phyloP scores from a whole-genome alignment of 495 filamentous ascomycete genomes.

The Lepraria neglecta region DNA sequence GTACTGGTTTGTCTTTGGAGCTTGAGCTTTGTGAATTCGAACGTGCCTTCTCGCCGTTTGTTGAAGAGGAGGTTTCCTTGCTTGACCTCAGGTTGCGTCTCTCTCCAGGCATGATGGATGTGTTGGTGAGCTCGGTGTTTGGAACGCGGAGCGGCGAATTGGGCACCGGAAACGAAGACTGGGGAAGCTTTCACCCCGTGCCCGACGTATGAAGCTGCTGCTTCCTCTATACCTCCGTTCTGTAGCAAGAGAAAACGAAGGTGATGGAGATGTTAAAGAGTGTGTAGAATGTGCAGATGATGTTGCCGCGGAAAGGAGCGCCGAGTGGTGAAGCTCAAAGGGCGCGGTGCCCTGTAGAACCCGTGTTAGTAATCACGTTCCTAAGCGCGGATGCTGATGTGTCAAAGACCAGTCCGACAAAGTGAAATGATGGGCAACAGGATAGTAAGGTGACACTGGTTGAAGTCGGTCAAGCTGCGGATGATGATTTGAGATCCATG shows the following conservation, averaged over 20 bases:
- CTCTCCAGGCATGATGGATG: conserved; percentile 46
- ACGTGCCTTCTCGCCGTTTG: conserved; percentile 50
- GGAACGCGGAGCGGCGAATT: conserved; percentile 23
- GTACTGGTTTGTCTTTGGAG: conserved; percentile 45
- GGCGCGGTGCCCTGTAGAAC: background rate
- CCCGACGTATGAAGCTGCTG: background rate
- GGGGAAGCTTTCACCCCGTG: background rate
- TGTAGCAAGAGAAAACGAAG: background rate
- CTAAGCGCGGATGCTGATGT: background rate
- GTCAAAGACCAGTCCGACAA: background rate
- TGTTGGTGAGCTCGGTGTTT: conserved; percentile 9
- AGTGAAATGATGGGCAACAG: background rate
- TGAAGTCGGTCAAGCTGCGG: conserved; percentile 9
- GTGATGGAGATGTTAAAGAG: background rate
- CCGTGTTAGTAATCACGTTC: conserved; percentile 6
- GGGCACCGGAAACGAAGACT: conserved; percentile 8
- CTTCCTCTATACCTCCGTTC: background rate
- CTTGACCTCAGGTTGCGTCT: conserved; percentile 53
- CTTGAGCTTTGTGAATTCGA: conserved; percentile 47
- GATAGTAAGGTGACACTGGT: background rate
- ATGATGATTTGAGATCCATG: conserved; percentile 16
- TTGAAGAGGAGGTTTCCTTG: conserved; percentile 51
- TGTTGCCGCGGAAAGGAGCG: conserved; percentile 13
- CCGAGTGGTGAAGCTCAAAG: conserved; percentile 2
- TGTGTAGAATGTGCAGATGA: conserved; percentile 12